A percentile compares a stretch with the other conserved stretches of the same genome.
These are phyloP conservation scores for Arthrobotrys iridis DNA, from an alignment of 2,329 filamentous ascomycete species.

Conservation along the genomic window DNA sequence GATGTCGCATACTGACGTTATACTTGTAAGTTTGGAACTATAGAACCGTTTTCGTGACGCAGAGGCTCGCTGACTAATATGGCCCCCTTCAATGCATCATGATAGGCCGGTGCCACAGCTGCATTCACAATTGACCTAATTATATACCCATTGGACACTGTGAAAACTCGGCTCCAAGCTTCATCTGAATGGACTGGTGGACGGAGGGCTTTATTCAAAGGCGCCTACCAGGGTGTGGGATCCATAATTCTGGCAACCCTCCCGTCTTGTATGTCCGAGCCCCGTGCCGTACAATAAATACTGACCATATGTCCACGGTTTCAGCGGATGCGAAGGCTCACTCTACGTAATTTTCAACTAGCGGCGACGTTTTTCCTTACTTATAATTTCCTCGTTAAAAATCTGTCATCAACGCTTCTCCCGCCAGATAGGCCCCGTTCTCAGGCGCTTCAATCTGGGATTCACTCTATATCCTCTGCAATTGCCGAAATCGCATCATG, in stretches of 20 bases:
- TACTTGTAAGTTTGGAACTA: slow-evolving; percentile 19
- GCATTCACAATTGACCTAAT: slow-evolving; percentile 87
- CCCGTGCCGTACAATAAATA: too few relatives aligned
- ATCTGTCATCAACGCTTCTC: slow-evolving; percentile 64
- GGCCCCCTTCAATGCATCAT: not conserved
- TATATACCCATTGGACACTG: slow-evolving; percentile 86
- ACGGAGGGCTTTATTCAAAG: slow-evolving; percentile 73
- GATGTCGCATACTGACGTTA: slow-evolving; percentile 39
- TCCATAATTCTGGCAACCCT: slow-evolving; percentile 85
- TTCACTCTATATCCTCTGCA: slow-evolving; percentile 78
- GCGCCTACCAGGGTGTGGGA: slow-evolving; percentile 86
- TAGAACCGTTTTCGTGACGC: not conserved
- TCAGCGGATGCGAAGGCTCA: slow-evolving; percentile 34
- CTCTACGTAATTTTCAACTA: slow-evolving; percentile 60
- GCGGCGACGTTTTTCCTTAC: slow-evolving; percentile 90
- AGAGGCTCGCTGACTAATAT: not conserved
- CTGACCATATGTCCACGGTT: not conserved
- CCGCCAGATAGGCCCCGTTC: slow-evolving; percentile 16
- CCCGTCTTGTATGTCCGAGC: slow-evolving; percentile 73
- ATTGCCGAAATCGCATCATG: slow-evolving; percentile 85
- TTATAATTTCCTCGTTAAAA: slow-evolving; percentile 76
- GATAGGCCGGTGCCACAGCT: slow-evolving; percentile 81
- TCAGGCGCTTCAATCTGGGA: slow-evolving; percentile 72
- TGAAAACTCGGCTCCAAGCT: slow-evolving; percentile 87
- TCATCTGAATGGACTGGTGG: slow-evolving; percentile 72